Conservation (phyloP, 176 grass and related monocot species). For the Avena eriantha region DNA sequence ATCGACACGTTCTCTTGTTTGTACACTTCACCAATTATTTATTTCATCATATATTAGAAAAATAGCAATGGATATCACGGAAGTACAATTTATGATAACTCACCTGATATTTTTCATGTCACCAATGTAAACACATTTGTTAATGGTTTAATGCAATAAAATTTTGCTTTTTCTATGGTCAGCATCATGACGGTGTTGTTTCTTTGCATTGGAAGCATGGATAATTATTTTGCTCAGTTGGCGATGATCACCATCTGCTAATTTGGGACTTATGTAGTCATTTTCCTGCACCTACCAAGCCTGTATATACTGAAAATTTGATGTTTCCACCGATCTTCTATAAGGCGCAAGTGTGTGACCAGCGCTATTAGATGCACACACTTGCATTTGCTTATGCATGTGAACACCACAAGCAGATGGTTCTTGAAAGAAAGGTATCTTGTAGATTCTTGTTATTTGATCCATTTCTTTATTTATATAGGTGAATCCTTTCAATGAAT, state of each 20-base stretch:
- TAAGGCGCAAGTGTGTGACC: not conserved
- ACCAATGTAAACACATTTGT: not conserved
- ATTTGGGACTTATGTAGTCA: no score
- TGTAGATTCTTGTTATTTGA: conserved; percentile 8
- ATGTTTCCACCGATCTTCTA: conserved; percentile 12
- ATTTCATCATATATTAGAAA: not conserved
- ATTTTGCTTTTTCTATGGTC: no score
- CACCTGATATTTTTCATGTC: conserved; percentile 3
- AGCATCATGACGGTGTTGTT: no score
- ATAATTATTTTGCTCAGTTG: no score
- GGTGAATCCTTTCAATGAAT: conserved; percentile 98
- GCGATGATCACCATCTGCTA: no score
- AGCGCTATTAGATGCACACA: not conserved
- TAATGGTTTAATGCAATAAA: not conserved
- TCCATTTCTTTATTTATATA: conserved; percentile 32
- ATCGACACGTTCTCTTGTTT: not conserved
- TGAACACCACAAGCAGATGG: not conserved
- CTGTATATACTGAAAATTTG: not conserved
- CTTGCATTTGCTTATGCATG: not conserved
- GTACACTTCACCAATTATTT: not conserved
- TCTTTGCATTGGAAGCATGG: no score
- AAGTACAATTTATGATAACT: not conserved
- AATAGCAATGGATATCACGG: not conserved
- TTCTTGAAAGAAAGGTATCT: conserved; percentile 6
- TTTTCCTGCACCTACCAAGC: no score